Evolutionary conservation across 371 early-diverging fungal genomes (phyloP), one percentile per base, ranked within the genome.

Genomic region (Mortierella sp.): DNA sequence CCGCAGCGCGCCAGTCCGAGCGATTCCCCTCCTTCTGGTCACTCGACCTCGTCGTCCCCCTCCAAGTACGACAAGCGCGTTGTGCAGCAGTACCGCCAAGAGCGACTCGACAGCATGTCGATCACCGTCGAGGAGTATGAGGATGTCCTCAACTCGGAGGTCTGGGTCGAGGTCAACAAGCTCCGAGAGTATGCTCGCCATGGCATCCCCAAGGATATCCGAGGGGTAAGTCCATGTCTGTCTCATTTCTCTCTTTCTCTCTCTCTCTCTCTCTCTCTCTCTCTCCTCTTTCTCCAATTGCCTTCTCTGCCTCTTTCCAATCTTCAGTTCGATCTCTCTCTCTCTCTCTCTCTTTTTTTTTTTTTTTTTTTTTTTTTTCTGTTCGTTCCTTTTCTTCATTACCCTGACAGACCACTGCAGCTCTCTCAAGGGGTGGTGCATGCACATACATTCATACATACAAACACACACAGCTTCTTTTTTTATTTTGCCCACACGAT

Each of bases 201-300:
- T 81, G 98, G 98, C n/a, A 84, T 97, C 65, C 96, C 98, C 9
- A 85, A 88, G 60, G 91, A 94, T 77, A 84, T 96, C 64, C 88
- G 93, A 82, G 92, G 91, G 72, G 93, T 92, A 92, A 87, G 86
- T 73, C 43, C 64, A 53, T 63, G 37, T n/a, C 52, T 51, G 19
- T 30, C 43, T 55, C 28, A 55, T 14, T 16, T 21, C 59, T 59
- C 19, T 43, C 43, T 29, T 57, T 15, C 30, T 29, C 29, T 29
- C 15, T 15, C 15, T 57, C 57, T 15, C 29, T 15, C 57, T 28
- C 57, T 50, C 4, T 5, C 7, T 21, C 50, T 5, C 14, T 14
- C 29, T 56, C 57, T 29, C 29, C 30, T 9, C 4, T 3, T 30
- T 25, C 30, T 57, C 4, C 16, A 6, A 28, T 26, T 26, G 57